phyloP scores from a whole-genome alignment of 208 protist species.

The Leishmania gerbilli region DNA sequence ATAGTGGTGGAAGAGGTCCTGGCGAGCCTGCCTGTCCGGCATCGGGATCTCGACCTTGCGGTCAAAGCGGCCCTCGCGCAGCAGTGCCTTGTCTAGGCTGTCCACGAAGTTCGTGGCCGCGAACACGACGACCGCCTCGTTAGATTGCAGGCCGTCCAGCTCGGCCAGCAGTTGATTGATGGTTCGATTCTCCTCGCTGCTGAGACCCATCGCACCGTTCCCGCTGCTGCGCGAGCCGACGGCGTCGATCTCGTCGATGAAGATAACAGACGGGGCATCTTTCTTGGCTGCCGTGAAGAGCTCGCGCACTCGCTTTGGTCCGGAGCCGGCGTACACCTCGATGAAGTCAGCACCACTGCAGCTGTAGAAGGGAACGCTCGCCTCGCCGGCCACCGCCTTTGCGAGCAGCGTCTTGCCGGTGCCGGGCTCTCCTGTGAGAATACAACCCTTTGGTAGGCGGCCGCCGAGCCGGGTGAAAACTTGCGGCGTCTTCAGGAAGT shows the following conservation, averaged over 20 bases:
- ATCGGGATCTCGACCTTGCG: slow-evolving; percentile 89
- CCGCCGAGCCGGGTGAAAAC: slow-evolving; percentile 94
- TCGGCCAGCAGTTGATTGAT: slow-evolving; percentile 97
- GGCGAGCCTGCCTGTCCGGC: slow-evolving; percentile 73
- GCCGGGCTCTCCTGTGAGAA: slow-evolving; percentile 96
- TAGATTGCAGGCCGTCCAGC: slow-evolving; percentile 93
- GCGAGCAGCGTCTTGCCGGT: slow-evolving; percentile 97
- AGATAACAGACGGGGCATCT: slow-evolving; percentile 96
- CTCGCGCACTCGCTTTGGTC: slow-evolving; percentile 94
- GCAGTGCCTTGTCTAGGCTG: slow-evolving; percentile 94
- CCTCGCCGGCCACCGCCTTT: slow-evolving; percentile 91
- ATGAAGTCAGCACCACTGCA: slow-evolving; percentile 95
- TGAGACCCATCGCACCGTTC: slow-evolving; percentile 69
- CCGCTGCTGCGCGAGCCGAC: slow-evolving; percentile 88
- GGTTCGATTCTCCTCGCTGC: slow-evolving; percentile 89
- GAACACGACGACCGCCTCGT: slow-evolving; percentile 95
- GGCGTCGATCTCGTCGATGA: slow-evolving; percentile 99
- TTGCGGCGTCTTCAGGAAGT: slow-evolving; percentile 94
- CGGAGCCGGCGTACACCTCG: slow-evolving; percentile 97
- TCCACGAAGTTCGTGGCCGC: slow-evolving; percentile 97
- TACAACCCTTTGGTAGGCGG: slow-evolving; percentile 96
- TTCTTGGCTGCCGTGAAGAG: slow-evolving; percentile 93
- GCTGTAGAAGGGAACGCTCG: slow-evolving; percentile 96
- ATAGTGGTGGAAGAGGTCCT: slow-evolving; percentile 80
- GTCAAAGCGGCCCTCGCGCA: slow-evolving; percentile 98